Evolutionary conservation across 2,329 filamentous ascomycete species (phyloP).

Genomic region (Colletotrichum tanaceti): DNA sequence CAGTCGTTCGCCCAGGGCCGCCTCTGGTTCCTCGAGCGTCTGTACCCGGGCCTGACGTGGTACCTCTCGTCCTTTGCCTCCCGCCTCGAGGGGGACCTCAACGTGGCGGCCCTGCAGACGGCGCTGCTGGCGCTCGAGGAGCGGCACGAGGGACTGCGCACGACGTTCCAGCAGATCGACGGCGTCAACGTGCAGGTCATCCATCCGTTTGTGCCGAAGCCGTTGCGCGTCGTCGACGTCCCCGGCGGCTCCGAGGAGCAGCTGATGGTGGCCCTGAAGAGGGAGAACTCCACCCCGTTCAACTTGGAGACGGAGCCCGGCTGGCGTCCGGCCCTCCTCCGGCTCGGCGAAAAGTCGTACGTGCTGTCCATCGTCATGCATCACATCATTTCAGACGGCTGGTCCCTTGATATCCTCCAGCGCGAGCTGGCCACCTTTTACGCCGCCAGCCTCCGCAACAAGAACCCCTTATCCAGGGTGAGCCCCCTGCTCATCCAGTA

Average conservation of each 20-base stretch:
- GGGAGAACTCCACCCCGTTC: slow-evolving; percentile 1
- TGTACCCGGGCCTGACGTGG: slow-evolving; percentile 40
- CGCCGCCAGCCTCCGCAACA: not conserved
- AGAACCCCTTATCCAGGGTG: not conserved
- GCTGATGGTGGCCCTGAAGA: not conserved
- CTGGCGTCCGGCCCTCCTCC: slow-evolving; percentile 37
- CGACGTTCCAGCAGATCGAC: slow-evolving; percentile 36
- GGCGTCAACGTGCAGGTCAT: slow-evolving; percentile 22
- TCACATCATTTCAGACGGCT: slow-evolving; percentile 30
- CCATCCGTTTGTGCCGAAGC: slow-evolving; percentile 11
- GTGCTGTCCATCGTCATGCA: slow-evolving; percentile 19
- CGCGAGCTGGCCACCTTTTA: slow-evolving; percentile 8
- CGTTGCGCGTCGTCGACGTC: slow-evolving; percentile 5
- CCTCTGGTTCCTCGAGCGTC: slow-evolving; percentile 44
- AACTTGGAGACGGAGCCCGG: slow-evolving; percentile 8
- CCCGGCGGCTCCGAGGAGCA: not conserved
- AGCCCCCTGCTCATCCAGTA: slow-evolving; percentile 5
- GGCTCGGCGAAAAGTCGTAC: slow-evolving; percentile 2
- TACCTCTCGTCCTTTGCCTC: slow-evolving; percentile 41
- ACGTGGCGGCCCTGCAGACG: slow-evolving; percentile 30
- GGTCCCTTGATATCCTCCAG: slow-evolving; percentile 10
- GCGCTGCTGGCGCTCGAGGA: slow-evolving; percentile 40
- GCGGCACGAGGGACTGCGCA: slow-evolving; percentile 43
- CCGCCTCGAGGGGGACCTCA: slow-evolving; percentile 36
- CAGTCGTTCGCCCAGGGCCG: slow-evolving; percentile 44